Conservation (phyloP, 1,139 yeast genomes). For the Hemisphaericaspora subhashii region DNA sequence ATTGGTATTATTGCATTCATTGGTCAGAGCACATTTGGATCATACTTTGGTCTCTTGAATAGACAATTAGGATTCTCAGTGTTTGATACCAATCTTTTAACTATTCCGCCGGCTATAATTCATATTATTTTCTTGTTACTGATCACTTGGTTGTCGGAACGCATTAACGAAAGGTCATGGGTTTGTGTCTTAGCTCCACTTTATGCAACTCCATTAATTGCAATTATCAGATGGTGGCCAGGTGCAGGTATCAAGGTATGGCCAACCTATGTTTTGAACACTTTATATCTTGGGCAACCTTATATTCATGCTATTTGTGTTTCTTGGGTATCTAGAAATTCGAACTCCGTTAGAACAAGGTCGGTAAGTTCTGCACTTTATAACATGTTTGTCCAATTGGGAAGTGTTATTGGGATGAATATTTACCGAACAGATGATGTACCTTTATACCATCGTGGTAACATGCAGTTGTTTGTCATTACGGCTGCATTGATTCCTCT, state of each 20-base stretch:
- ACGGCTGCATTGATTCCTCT: slow-evolving; percentile 20
- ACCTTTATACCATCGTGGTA: slow-evolving; percentile 60
- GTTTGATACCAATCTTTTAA: slow-evolving; percentile 52
- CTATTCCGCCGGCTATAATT: slow-evolving; percentile 40
- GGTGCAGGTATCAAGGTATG: slow-evolving; percentile 48
- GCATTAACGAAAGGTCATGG: slow-evolving; percentile 34
- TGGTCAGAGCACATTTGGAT: slow-evolving; percentile 32
- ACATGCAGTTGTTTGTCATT: slow-evolving; percentile 25
- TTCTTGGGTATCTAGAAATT: slow-evolving; percentile 60
- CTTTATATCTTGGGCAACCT: slow-evolving; percentile 49
- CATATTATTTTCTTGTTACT: slow-evolving; percentile 29
- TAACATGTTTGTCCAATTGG: slow-evolving; percentile 62
- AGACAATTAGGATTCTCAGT: slow-evolving; percentile 56
- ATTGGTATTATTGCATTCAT: slow-evolving; percentile 50
- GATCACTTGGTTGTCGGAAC: slow-evolving; percentile 42
- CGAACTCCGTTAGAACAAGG: slow-evolving; percentile 59
- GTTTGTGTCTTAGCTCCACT: slow-evolving; percentile 36
- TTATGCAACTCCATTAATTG: slow-evolving; percentile 38
- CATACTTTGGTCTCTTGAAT: slow-evolving; percentile 32
- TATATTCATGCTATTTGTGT: slow-evolving; percentile 56
- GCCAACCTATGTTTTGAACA: slow-evolving; percentile 53
- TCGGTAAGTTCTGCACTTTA: slow-evolving; percentile 50
- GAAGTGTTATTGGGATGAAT: slow-evolving; percentile 51
- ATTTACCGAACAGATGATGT: slow-evolving; percentile 57
- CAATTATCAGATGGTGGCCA: slow-evolving; percentile 49